Conservation (phyloP, 192 early-diverging fungal species). For the Spinellus fusiger region DNA sequence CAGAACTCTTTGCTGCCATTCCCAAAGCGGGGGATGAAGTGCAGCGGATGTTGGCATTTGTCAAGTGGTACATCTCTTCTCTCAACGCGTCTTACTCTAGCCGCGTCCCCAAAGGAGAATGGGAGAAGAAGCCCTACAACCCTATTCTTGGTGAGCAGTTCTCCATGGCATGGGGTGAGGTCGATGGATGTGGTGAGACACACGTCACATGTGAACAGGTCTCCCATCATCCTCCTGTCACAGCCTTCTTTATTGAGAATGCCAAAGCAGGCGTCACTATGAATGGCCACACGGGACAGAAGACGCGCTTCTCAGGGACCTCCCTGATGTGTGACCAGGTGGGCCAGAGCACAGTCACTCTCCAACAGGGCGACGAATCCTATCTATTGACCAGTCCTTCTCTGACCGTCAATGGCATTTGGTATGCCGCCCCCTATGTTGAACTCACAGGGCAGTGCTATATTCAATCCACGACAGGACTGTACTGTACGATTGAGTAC, state of each 20-base stretch:
- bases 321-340: conserved; percentile 69
- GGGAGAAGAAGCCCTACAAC: conserved; percentile 59
- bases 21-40: conserved; percentile 48
- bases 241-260: conserved; percentile 47
- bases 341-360: conserved; percentile 59
- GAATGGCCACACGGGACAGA: conserved; percentile 32
- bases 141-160: conserved; percentile 46
- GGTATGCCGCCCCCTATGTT: conserved; percentile 39
- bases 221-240: conserved; percentile 47
- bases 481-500: conserved; percentile 53
- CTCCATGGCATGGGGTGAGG: conserved; percentile 39
- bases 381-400: conserved; percentile 67
- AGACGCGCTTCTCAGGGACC: conserved; percentile 63
- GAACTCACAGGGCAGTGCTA: conserved; percentile 46
- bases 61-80: conserved; percentile 75
- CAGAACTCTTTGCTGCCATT: conserved; percentile 60
- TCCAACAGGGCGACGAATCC: conserved; percentile 38
- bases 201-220: conserved; percentile 40
- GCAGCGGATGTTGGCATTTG: conserved; percentile 60
- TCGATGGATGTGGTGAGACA: conserved; percentile 49
- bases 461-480: conserved; percentile 53
- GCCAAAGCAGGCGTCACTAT: conserved; percentile 7
- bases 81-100: conserved; percentile 71
- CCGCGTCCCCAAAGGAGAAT: conserved; percentile 62
- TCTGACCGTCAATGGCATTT: conserved; percentile 68